A percentile compares a stretch with the other conserved stretches of the same genome.
These are phyloP conservation scores for Paracoccidioides brasiliensis DNA, from an alignment of 2,329 filamentous ascomycete species.

Conservation along the genomic window DNA sequence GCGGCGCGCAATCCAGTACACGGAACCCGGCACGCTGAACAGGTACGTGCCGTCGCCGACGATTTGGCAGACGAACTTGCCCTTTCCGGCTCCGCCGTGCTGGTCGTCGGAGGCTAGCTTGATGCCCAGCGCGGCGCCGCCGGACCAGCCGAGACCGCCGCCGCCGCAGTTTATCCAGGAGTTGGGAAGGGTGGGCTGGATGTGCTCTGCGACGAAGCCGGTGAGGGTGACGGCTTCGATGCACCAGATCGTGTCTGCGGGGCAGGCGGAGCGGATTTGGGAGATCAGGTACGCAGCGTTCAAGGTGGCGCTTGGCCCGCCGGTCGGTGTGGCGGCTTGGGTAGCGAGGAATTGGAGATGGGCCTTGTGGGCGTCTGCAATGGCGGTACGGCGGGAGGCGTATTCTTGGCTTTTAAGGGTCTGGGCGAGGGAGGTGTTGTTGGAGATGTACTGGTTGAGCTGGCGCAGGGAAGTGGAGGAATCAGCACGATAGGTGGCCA, in stretches of 20 bases:
- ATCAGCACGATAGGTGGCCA: conserved; percentile 54
- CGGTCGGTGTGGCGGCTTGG: conserved; percentile 41
- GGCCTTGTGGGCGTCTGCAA: conserved; percentile 46
- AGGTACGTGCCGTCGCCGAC: conserved; percentile 57
- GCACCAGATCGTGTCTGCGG: conserved; percentile 57
- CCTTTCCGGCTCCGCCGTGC: conserved; percentile 37
- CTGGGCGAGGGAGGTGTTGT: conserved; percentile 31
- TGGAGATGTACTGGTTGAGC: conserved; percentile 48
- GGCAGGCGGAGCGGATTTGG: conserved; percentile 44
- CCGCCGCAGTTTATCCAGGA: conserved; percentile 73
- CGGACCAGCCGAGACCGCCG: conserved; percentile 69
- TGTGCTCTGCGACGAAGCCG: conserved; percentile 53
- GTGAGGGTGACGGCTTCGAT: conserved; percentile 69
- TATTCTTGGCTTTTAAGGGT: conserved; percentile 32
- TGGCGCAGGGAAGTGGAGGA: conserved; percentile 54
- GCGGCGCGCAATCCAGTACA: conserved; percentile 55
- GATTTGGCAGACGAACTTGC: conserved; percentile 50
- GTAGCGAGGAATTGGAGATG: conserved; percentile 48
- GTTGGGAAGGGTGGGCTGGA: conserved; percentile 54
- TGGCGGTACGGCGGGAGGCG: conserved; percentile 37
- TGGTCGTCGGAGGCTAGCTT: conserved; percentile 53
- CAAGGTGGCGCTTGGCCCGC: conserved; percentile 48
- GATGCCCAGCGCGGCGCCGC: conserved; percentile 61
- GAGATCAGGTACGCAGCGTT: conserved; percentile 46
- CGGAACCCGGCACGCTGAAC: conserved; percentile 50